Evolutionary conservation across 2,329 filamentous ascomycete species (phyloP), one percentile per base, ranked within the genome.

Genomic region (Phaeosphaeriaceae sp.): DNA sequence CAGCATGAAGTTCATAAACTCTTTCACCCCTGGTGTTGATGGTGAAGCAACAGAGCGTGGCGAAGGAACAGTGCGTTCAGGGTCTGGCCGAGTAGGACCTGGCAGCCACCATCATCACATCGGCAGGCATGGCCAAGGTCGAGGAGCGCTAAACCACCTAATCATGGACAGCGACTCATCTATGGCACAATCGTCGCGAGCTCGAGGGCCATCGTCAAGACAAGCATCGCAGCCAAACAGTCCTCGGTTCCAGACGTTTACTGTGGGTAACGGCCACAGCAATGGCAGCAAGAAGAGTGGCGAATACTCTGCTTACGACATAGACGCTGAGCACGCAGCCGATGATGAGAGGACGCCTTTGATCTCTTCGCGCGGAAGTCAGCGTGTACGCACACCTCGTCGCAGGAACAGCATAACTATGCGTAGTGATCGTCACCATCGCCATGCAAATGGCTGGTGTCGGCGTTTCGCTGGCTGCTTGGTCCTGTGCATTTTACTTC

Each of bases 1-100:
- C 81, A 96, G 90, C 78, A 97, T 97, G 92, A 98, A 97, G 72
- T 98, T 98, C 73, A 91, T 91, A 57, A 87, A 86, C 61, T 88
- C 90, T 1, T 92, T 91, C 64, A 88, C 85, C 62, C 87, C 86
- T 62, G 83, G 81, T 60, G 79, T 82, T 20, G 85, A 88, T 47
- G 59, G 68, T 25, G 76, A 79, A 65, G 58, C 73, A 1, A 71
- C 60, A 61, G 79, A 80, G 31, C 71, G 75, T 47, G 70, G 76
- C 49, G 70, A 80, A 61, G 76, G 76, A 4, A 77, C 76, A 3
- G 62, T 77, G 15, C 72, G 76, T 33, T 63, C 71, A 42, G 79
- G 79, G 47, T 82, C 80, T 3, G 76, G 79, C 13, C 77, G 82
- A 49, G 75, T 78, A 7, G 70, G 69, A 50, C 88, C 85, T 49